A percentile compares a stretch with the other conserved stretches of the same genome.
phyloP scores from a whole-genome alignment of 2,329 filamentous ascomycete genomes.

The Aspergillus arachidicola region DNA sequence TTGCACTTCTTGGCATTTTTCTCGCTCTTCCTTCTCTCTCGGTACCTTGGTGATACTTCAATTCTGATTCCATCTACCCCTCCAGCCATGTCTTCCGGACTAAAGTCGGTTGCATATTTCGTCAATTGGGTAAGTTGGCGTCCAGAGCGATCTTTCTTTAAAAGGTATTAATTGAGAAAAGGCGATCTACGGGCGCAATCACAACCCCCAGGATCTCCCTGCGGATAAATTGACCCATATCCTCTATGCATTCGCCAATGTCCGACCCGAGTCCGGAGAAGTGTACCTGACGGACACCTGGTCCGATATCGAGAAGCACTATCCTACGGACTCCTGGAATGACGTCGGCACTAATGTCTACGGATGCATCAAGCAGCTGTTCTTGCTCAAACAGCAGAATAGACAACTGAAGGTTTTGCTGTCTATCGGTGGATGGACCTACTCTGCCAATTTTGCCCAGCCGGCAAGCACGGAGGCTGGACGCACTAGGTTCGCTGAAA shows the following conservation, averaged over 20 bases:
- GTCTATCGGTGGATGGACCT: slow-evolving; percentile 81
- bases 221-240: slow-evolving; percentile 81
- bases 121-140: slow-evolving; percentile 47
- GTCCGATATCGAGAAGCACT: slow-evolving; percentile 71
- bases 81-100: slow-evolving; percentile 28
- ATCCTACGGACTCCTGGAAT: slow-evolving; percentile 67
- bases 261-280: slow-evolving; percentile 75
- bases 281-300: slow-evolving; percentile 70
- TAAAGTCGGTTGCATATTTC: slow-evolving; percentile 45
- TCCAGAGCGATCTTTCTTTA: no score
- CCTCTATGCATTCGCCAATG: slow-evolving; percentile 86
- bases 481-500: slow-evolving; percentile 67
- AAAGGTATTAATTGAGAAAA: slow-evolving; percentile 16
- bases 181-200: slow-evolving; percentile 84
- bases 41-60: slow-evolving; percentile 16
- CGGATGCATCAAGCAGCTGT: slow-evolving; percentile 76
- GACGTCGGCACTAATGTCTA: slow-evolving; percentile 73
- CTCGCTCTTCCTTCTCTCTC: slow-evolving; percentile 13
- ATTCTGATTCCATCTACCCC: slow-evolving; percentile 4
- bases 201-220: slow-evolving; percentile 78
- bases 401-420: slow-evolving; percentile 77
- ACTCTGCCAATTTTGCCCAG: slow-evolving; percentile 73
- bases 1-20: slow-evolving; percentile 10
- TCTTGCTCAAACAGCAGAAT: slow-evolving; percentile 72
- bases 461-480: slow-evolving; percentile 66